Conservation (phyloP, 495 filamentous ascomycete species). For the Pseudotulostoma volvatum region DNA sequence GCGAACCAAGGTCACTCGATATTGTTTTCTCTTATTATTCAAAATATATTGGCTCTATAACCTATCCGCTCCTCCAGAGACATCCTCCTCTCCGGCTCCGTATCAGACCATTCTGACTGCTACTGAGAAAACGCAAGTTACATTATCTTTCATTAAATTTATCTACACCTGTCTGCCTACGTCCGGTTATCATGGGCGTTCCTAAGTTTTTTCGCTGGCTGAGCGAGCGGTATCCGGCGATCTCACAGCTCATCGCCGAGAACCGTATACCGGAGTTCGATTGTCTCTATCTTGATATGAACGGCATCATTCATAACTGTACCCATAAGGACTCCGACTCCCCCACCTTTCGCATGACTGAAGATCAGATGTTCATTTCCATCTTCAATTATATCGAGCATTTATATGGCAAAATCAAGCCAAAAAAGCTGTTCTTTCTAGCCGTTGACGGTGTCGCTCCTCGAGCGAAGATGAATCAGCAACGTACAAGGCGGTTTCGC, state of each 20-base stretch:
- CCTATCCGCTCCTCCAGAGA: not conserved
- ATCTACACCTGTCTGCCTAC: too few species aligned
- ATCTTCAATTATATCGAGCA: slow-evolving; percentile 99
- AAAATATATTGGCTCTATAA: not conserved
- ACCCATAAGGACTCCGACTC: slow-evolving; percentile 91
- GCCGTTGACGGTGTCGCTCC: slow-evolving; percentile 96
- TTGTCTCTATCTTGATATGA: slow-evolving; percentile 97
- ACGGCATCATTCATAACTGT: slow-evolving; percentile 99
- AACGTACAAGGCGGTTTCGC: slow-evolving; percentile 86
- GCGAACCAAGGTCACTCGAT: too few species aligned
- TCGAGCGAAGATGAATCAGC: slow-evolving; percentile 99
- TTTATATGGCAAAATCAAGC: slow-evolving; percentile 95
- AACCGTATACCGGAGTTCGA: slow-evolving; percentile 99
- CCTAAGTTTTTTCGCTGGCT: slow-evolving; percentile 95
- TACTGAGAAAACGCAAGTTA: too few species aligned
- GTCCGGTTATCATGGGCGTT: slow-evolving; percentile 52
- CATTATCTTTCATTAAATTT: too few species aligned
- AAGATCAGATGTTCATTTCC: slow-evolving; percentile 97
- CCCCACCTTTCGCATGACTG: slow-evolving; percentile 79
- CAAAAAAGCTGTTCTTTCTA: slow-evolving; percentile 98
- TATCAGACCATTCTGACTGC: too few species aligned
- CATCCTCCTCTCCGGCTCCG: slow-evolving; percentile 2
- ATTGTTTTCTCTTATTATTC: too few species aligned
- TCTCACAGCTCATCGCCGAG: slow-evolving; percentile 96
- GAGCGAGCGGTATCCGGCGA: slow-evolving; percentile 96